Evolutionary conservation across 805 yeast genomes (phyloP), one percentile per base, ranked within the genome.

Genomic region (Candida xiaguanensis): DNA sequence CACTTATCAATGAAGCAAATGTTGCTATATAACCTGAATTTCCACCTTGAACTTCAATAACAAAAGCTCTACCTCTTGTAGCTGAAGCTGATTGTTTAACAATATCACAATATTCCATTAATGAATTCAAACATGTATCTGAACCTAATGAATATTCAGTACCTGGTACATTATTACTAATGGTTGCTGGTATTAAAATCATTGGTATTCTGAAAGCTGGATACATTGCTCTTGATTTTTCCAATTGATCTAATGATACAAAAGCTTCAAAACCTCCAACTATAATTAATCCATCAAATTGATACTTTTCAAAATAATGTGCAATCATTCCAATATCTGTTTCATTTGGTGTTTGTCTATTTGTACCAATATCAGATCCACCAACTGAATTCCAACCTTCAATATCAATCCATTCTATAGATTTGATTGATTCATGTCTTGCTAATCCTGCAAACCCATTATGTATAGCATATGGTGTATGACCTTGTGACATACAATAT

Each of bases 251-350:
- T 50, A 93, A 74, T 1, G 97, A 79, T 8, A 74, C 74, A 72
- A 82, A 93, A n/a, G 96, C 98, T 71, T 93, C 99, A 57, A 90
- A 93, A 1, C 99, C 99, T 50, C 99, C 99, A 45, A 93, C 81
- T 42, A 93, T 74, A 45, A 93, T 76, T 48, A 91, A 74, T 29
- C 98, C 99, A 56, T 93, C 93, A 56, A 93, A 80, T 41, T 76
- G 68, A 62, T 81, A 82, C 64, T 88, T 88, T 61, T 91, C 95
- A 74, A 93, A 82, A 61, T 90, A 86, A 67, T 80, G 91, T 2
- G 99, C 96, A 51, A 90, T 81, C 58, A 88, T 77, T 38, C 99
- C 99, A 51, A 87, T 63, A 61, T 91, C 97, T 20, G 70, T 61
- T 39, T 78, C 82, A 23, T 74, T 69, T 15, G 99, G 99, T 23